phyloP scores from a whole-genome alignment of 257 asterid genomes.

The Datura wrightii region DNA sequence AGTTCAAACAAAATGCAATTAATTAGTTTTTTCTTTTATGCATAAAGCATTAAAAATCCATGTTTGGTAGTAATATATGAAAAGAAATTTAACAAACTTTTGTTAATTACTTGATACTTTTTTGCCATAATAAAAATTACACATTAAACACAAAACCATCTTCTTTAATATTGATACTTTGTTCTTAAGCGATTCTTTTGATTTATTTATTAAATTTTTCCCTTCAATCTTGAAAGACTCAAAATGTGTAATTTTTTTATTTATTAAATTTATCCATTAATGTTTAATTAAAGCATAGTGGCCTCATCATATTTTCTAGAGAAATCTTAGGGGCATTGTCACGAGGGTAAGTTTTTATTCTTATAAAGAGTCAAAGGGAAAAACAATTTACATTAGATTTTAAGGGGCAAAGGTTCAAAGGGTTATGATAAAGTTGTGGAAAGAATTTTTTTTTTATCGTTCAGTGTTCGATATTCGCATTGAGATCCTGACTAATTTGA shows the following conservation, averaged over 20 bases:
- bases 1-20: neutral
- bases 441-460: neutral
- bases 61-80: neutral
- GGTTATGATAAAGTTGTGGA: neutral
- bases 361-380: neutral
- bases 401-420: neutral
- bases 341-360: neutral
- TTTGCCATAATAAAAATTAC: neutral
- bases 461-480: accelerated
- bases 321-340: neutral
- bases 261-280: neutral
- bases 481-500: neutral
- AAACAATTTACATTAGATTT: neutral
- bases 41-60: neutral
- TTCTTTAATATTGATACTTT: neutral
- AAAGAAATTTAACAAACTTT: too few relatives aligned
- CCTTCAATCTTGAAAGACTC: neutral
- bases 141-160: neutral
- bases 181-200: neutral
- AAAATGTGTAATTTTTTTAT: neutral
- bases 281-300: neutral
- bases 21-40: neutral
- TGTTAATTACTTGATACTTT: too few relatives aligned
- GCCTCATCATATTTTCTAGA: neutral
- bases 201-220: neutral